phyloP scores from a whole-genome alignment of 1,284 basidiomycete species.

The Sparassis latifolia region DNA sequence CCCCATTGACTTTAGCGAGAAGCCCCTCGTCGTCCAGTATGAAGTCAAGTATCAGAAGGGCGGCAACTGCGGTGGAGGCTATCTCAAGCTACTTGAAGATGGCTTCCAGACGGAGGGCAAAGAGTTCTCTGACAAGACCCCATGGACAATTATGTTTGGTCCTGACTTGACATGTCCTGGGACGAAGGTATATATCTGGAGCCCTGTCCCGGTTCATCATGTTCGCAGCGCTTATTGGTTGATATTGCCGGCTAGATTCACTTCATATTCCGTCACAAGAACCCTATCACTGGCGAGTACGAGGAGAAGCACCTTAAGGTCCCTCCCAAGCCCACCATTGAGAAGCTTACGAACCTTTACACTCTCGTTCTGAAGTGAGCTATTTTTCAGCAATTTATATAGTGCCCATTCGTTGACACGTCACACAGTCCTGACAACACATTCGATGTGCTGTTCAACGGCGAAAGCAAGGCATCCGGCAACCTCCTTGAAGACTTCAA shows the following conservation, averaged over 20 bases:
- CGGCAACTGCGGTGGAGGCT: slow-evolving; percentile 98
- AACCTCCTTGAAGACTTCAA: slow-evolving; percentile 91
- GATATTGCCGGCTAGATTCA: slow-evolving; percentile 55
- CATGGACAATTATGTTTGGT: slow-evolving; percentile 96
- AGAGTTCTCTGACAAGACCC: slow-evolving; percentile 96
- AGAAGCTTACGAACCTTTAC: slow-evolving; percentile 88
- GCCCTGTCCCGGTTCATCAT: background rate
- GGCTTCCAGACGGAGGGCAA: slow-evolving; percentile 89
- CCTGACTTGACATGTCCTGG: slow-evolving; percentile 85
- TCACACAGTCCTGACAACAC: slow-evolving; percentile 82
- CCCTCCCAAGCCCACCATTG: slow-evolving; percentile 81
- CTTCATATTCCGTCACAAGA: slow-evolving; percentile 97
- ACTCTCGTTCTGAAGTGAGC: slow-evolving; percentile 86
- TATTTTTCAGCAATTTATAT: background rate
- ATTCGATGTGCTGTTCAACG: slow-evolving; percentile 91
- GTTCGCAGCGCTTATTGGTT: slow-evolving; percentile 2
- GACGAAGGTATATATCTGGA: slow-evolving; percentile 56
- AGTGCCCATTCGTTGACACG: background rate
- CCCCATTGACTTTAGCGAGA: slow-evolving; percentile 76
- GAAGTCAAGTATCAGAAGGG: slow-evolving; percentile 99
- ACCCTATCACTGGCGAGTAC: slow-evolving; percentile 82
- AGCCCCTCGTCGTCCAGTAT: slow-evolving; percentile 96
- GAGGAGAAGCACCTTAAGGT: slow-evolving; percentile 95
- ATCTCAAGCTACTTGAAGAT: slow-evolving; percentile 93
- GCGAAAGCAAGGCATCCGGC: slow-evolving; percentile 75